Evolutionary conservation across 106 monocot genomes (phyloP).

Genomic region (Hemerocallis citrina): DNA sequence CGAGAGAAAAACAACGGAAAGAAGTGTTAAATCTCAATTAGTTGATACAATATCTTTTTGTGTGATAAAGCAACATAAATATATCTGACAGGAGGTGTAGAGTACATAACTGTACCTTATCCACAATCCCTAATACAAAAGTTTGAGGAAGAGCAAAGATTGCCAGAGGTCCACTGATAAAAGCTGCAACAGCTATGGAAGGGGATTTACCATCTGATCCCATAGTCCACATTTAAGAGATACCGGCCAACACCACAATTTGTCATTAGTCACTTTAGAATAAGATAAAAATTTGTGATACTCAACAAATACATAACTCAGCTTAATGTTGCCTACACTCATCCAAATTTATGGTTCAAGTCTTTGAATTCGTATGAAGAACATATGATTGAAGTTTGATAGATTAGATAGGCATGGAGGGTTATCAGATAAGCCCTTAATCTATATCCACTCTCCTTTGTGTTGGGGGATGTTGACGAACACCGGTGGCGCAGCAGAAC

Average conservation of each 20-base stretch:
- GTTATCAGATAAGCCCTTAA: constrained; percentile 1
- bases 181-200: constrained; percentile 74
- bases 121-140: constrained; percentile 26
- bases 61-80: neutral
- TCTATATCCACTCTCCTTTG: neutral
- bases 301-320: neutral
- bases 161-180: constrained; percentile 62
- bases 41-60: neutral
- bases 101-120: constrained; percentile 20
- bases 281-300: too few relatives aligned
- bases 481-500: too few relatives aligned
- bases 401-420: neutral
- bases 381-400: neutral
- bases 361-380: neutral
- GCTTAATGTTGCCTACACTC: neutral
- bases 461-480: too few relatives aligned
- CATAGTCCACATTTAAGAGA: constrained; percentile 78
- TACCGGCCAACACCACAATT: constrained; percentile 50
- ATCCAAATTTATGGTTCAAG: neutral
- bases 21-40: neutral
- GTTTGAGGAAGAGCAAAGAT: constrained; percentile 57
- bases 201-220: constrained; percentile 86
- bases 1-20: neutral
- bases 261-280: neutral
- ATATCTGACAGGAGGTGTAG: neutral